A percentile compares a stretch with the other conserved stretches of the same genome.
Evolutionary conservation across 441 rosid species (phyloP).

Genomic region (Geranium incanum): DNA sequence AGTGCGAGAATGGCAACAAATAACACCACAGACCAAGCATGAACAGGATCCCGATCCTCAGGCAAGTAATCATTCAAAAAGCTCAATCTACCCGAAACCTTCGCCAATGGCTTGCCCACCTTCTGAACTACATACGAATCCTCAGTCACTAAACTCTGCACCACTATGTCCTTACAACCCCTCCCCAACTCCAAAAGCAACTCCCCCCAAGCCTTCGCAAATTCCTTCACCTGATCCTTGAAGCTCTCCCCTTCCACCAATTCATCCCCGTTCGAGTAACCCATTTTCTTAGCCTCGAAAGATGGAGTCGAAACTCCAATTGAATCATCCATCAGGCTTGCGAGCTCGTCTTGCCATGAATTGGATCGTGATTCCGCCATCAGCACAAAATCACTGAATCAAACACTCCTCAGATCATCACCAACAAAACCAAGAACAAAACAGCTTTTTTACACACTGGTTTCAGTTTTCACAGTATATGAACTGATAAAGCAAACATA

Average conservation of each 20-base stretch:
- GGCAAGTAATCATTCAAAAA: constrained; percentile 83
- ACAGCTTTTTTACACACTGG: neutral
- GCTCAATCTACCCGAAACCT: constrained; percentile 46
- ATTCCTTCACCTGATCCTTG: constrained; percentile 61
- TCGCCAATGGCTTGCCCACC: constrained; percentile 61
- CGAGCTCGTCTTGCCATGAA: constrained; percentile 75
- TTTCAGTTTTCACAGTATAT: neutral
- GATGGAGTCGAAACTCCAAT: constrained; percentile 26
- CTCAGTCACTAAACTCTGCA: constrained; percentile 57
- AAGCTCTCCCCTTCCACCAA: constrained; percentile 37
- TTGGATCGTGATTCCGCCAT: constrained; percentile 51
- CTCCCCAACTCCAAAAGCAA: constrained; percentile 77
- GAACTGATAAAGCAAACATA: constrained; percentile 8
- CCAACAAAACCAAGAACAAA: constrained; percentile 3
- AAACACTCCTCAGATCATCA: constrained; percentile 15
- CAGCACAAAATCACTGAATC: constrained; percentile 12
- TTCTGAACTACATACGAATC: constrained; percentile 71
- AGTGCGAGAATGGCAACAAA: constrained; percentile 65
- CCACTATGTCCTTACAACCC: constrained; percentile 64
- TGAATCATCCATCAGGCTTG: constrained; percentile 50
- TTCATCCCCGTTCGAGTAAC: constrained; percentile 14
- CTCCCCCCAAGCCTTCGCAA: constrained; percentile 83
- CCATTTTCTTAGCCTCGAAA: constrained; percentile 21
- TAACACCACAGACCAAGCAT: constrained; percentile 78
- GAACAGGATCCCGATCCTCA: constrained; percentile 94